Percentiles rank a stretch among this genome's conserved stretches.
phyloP scores from a whole-genome alignment of 1,139 yeast species.

The Taphrina communis region DNA sequence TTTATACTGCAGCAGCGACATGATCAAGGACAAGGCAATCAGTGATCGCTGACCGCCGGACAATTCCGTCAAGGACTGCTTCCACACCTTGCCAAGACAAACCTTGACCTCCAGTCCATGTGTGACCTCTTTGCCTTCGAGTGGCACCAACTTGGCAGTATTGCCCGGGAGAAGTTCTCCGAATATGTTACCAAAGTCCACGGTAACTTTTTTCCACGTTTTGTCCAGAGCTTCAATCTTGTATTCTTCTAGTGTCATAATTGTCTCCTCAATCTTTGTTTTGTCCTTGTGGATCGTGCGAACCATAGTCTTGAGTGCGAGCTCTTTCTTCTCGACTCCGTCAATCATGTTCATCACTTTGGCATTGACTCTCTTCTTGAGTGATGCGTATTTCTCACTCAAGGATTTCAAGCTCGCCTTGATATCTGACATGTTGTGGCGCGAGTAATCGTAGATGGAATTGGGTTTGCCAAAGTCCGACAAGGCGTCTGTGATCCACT shows the following conservation, averaged over 20 bases:
- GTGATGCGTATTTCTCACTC: conserved; percentile 68
- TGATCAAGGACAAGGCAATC: conserved; percentile 82
- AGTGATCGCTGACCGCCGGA: conserved; percentile 98
- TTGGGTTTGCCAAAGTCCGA: conserved; percentile 56
- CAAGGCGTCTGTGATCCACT: conserved; percentile 74
- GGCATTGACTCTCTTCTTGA: conserved; percentile 83
- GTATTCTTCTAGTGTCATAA: conserved; percentile 82
- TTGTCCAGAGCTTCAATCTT: conserved; percentile 80
- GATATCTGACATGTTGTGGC: conserved; percentile 67
- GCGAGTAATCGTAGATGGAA: conserved; percentile 54
- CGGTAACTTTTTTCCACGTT: conserved; percentile 84
- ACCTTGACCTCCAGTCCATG: conserved; percentile 92
- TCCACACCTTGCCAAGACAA: conserved; percentile 90
- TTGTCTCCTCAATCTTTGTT: conserved; percentile 84
- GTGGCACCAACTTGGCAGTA: conserved; percentile 84
- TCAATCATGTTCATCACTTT: conserved; percentile 95
- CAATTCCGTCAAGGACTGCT: conserved; percentile 89
- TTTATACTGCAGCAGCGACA: conserved; percentile 83
- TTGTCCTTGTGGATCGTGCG: conserved; percentile 89
- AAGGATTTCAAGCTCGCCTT: conserved; percentile 64
- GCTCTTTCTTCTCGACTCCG: conserved; percentile 87
- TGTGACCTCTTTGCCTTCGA: conserved; percentile 79
- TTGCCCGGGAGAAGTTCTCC: conserved; percentile 88
- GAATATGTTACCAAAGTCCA: conserved; percentile 90
- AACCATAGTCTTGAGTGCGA: conserved; percentile 77